Evolutionary conservation across 257 asterid species (phyloP), one percentile per base, ranked within the genome.

Genomic region (Linderniella brevidens): DNA sequence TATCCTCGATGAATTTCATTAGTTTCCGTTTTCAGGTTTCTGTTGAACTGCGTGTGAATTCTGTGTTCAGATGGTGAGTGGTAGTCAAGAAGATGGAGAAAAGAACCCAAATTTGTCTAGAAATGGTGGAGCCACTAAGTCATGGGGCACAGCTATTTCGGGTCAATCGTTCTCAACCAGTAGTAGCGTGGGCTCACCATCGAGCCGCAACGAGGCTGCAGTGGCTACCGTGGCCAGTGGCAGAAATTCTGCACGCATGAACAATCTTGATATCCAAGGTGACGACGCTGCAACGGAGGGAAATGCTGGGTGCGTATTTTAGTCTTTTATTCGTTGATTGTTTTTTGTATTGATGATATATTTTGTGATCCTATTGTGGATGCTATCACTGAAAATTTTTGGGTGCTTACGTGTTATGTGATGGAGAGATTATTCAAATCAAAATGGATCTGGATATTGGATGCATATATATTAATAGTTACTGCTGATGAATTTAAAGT

Each of bases 141-240:
- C 98, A 46, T 78, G 90, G 90, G 95, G 95, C 9, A 78, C 92
- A 41, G 67, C 90, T 35, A 66, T 65, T 58, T 88, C 98, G 14
- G 95, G 98, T 52, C 98, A 88, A 63, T 88, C 98, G 3, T 64
- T 80, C 58, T 84, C 95, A 10, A 88, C 98, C 9, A 88, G 98
- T 59, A 82, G 95, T 25, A 88, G 98, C 29, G 69, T 80, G 41
- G 98, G 98, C 36, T 80, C 98, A 7, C 98, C 97, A 1, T 87
- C 93, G 8, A 79, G 85, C 70, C 76, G 93, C 58, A 82, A 93
- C 61, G 96, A 86, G 74, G 80, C 85, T 8, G 92, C 88, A 9
- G 45, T 68, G 66, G 74, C 84, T 15, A 68, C 88, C 6, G 74
- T 93, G 0, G 83, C 75, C 42, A 72, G 76, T 49, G 97, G 77